These are phyloP conservation scores for Phytophthora cryptogea DNA, from an alignment of 352 stramenopile genomes.

Conservation along the genomic window DNA sequence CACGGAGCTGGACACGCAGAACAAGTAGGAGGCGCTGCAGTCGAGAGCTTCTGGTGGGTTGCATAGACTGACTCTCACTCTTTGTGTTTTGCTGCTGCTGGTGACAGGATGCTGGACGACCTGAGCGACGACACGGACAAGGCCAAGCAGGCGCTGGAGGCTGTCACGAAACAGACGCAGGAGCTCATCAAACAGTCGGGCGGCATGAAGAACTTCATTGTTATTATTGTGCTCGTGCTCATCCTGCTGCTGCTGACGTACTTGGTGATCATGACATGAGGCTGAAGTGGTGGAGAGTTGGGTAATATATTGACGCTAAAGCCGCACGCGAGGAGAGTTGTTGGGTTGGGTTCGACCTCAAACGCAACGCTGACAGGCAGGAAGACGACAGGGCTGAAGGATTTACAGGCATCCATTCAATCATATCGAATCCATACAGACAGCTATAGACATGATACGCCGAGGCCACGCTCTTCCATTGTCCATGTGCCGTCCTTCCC, in stretches of 20 bases:
- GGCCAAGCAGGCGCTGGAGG: slow-evolving; percentile 68
- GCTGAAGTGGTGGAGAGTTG: not conserved
- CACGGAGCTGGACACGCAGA: slow-evolving; percentile 82
- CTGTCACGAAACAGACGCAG: slow-evolving; percentile 85
- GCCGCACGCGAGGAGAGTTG: slow-evolving; percentile 1
- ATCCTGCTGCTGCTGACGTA: slow-evolving; percentile 87
- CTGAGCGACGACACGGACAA: slow-evolving; percentile 86
- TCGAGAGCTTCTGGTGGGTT: slow-evolving; percentile 14
- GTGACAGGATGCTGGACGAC: slow-evolving; percentile 79
- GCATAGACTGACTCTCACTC: not conserved
- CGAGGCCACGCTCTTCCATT: slow-evolving; percentile 27
- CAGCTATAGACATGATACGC: slow-evolving; percentile 41
- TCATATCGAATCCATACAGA: slow-evolving; percentile 44
- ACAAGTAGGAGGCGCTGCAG: slow-evolving; percentile 46
- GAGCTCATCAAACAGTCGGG: slow-evolving; percentile 87
- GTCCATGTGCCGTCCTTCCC: slow-evolving; percentile 29
- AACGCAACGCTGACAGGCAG: slow-evolving; percentile 10
- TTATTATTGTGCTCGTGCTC: slow-evolving; percentile 87
- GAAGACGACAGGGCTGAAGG: slow-evolving; percentile 33
- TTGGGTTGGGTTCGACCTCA: not conserved
- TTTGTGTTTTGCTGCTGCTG: slow-evolving; percentile 3
- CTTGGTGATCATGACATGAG: slow-evolving; percentile 88
- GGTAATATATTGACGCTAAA: slow-evolving; percentile 36
- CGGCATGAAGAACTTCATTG: slow-evolving; percentile 86
- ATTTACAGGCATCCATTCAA: slow-evolving; percentile 49